Evolutionary conservation across 2,329 filamentous ascomycete species (phyloP).

Genomic region (Cyphellophora attinorum): DNA sequence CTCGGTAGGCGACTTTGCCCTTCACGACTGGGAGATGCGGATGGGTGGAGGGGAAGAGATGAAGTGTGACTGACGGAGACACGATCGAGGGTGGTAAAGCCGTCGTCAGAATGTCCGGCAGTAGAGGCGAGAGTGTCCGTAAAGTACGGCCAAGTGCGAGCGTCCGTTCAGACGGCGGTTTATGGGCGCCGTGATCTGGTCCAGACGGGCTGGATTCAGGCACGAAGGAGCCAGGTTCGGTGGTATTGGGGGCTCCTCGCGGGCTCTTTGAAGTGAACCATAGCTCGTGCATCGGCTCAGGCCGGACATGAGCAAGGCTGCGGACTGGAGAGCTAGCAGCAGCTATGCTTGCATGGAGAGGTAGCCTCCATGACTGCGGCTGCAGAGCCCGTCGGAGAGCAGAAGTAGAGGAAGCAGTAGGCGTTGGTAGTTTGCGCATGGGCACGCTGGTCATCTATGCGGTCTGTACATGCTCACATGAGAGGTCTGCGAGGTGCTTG

Average conservation of each 20-base stretch:
- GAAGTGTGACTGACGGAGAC: slow-evolving; percentile 51
- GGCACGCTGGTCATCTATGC: slow-evolving; percentile 15
- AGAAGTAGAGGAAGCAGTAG: slow-evolving; percentile 4
- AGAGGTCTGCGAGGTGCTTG: too few relatives aligned
- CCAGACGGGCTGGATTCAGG: slow-evolving; percentile 12
- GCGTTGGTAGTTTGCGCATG: slow-evolving; percentile 13
- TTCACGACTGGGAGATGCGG: slow-evolving; percentile 77
- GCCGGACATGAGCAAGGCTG: slow-evolving; percentile 26
- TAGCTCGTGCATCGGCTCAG: slow-evolving; percentile 26
- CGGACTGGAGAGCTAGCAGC: slow-evolving; percentile 12
- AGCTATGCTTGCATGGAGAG: too few relatives aligned
- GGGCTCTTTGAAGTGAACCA: slow-evolving; percentile 22
- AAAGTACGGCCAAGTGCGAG: slow-evolving; percentile 55
- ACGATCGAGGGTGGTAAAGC: slow-evolving; percentile 54
- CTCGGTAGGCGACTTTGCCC: slow-evolving; percentile 80
- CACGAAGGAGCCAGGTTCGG: too few relatives aligned
- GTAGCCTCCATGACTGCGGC: neutral
- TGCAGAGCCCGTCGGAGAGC: slow-evolving; percentile 4
- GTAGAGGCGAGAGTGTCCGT: slow-evolving; percentile 50
- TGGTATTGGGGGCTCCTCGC: slow-evolving; percentile 3
- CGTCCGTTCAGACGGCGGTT: slow-evolving; percentile 49
- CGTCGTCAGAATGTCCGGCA: slow-evolving; percentile 51
- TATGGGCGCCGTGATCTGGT: slow-evolving; percentile 21
- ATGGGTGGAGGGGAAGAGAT: slow-evolving; percentile 54
- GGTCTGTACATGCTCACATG: slow-evolving; percentile 12